Evolutionary conservation across 225 moss, liverwort and hornwort genomes (phyloP), one percentile per base, ranked within the genome.

Genomic region (Bryoerythrophyllum caledonicum): DNA sequence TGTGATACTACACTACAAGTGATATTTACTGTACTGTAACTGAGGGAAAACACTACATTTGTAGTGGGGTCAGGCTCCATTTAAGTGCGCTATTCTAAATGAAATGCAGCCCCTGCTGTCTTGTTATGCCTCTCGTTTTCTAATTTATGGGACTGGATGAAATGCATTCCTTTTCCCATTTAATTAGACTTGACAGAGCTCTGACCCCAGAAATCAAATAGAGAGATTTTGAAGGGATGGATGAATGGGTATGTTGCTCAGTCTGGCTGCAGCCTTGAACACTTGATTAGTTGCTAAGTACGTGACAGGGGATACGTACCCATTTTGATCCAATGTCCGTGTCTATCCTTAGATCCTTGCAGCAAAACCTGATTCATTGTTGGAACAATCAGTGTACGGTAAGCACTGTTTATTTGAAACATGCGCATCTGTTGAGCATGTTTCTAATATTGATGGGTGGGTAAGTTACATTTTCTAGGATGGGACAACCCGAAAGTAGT

Each of bases 151-250:
- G 3, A 12, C 27, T 27, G 32, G 14, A 32, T 34, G 49, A 49
- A 73, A 60, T 32, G 46, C 49, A 62, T 32, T 62, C 16, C 9
- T 34, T 48, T 73, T 62, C 34, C 15, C 32, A 34, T 48, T 49
- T 49, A 73, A 73, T 46, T 49, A 49, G 23, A 21, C 10, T 62
- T 9, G 61, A 24, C 61, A 73, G 49, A 73, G 3, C 16, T 8
- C 34, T 73, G 72, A 61, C 62, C 10, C 21, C 7, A 7, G 17
- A 48, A 73, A 62, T 61, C 49, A 32, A 32, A 40, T 20, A 25
- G 24, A 41, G 74, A 70, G 82, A 82, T 82, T 78, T 74, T 0
- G 74, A 78, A 48, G 23, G 7, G 77, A 78, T 64, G 65, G 78
- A 74, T 82, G 48, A 17, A 48, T 48, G 69, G 78, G 25, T 82